Base-by-base conservation (phyloP, 805 yeast genomes). In the Pichia cabralensis region DNA sequence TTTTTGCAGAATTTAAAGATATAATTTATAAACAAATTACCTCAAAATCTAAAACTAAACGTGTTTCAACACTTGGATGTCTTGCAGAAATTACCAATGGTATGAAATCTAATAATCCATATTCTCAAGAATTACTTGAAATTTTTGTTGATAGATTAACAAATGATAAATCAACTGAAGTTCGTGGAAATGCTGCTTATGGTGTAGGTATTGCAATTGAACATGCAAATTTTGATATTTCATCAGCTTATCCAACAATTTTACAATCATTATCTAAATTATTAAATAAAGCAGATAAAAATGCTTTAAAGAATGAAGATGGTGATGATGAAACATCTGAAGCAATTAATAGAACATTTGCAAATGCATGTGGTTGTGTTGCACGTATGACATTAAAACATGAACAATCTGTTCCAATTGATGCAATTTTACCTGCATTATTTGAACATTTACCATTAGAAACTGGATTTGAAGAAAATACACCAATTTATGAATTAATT, bases 311-410 rank as follows among this genome's bases (percentile, higher is more conserved):
- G 52, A 67, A 68, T 48, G 79, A 74, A 37, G 74, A 65, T 37
- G 81, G 74, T 42, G 85, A 77, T 49, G 94, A 80, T 45, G 89
- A 81, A 56, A 68, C 83, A 22, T 71, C 71, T 50, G 95, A 85
- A 45, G 80, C 75, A 40, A 72, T 83, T 48, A 78, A 79, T 61
- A 72, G 95, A 64, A 76, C 94, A 6, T 75, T 74, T 47, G 96
- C 97, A 40, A 92, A 92, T 58, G 95, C 95, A 5, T 80, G 92
- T 58, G 98, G 98, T 28, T 92, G 97, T 71, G 95, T 88, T 38
- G 88, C 95, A 13, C 76, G 98, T 61, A 69, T 92, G 82, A 72
- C 82, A 11, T 64, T 83, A 56, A 78, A 80, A 54, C 71, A 81
- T 56, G 76, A 74, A 49, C 62, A 60, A 25, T 70, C 80, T 24